Evolutionary conservation across 345 rosid genomes (phyloP).

Genomic region (Populus euphratica): DNA sequence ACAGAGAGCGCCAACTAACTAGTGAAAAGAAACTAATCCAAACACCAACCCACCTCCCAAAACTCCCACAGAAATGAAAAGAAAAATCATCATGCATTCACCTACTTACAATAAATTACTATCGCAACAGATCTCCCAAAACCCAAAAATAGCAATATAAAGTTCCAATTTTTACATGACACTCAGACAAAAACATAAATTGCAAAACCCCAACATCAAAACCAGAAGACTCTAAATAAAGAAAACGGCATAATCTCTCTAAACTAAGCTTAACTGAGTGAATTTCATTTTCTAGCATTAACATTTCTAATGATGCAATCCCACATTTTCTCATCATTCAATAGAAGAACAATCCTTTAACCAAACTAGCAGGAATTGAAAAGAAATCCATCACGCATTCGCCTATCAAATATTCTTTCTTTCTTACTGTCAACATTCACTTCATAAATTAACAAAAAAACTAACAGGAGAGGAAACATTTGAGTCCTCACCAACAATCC

Average conservation of each 20-base stretch:
- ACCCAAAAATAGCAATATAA: neutral
- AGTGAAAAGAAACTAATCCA: too few relatives aligned
- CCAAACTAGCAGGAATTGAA: neutral
- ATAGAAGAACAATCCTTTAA: neutral
- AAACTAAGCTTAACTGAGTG: neutral
- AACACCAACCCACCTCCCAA: too few relatives aligned
- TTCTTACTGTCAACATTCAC: neutral
- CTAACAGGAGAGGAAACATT: neutral
- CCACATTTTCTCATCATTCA: neutral
- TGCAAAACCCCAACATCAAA: neutral
- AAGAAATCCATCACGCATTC: neutral
- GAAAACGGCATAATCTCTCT: neutral
- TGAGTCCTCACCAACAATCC: conserved; percentile 51
- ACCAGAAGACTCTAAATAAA: neutral
- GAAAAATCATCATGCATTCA: neutral
- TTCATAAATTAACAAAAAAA: neutral
- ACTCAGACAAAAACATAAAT: neutral
- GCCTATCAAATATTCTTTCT: neutral
- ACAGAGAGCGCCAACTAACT: neutral
- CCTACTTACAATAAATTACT: neutral
- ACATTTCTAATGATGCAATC: neutral
- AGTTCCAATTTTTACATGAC: neutral
- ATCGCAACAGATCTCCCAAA: neutral
- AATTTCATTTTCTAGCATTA: neutral
- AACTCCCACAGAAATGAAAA: neutral